phyloP scores from a whole-genome alignment of 2,329 filamentous ascomycete species.

The Fusarium avenaceum region DNA sequence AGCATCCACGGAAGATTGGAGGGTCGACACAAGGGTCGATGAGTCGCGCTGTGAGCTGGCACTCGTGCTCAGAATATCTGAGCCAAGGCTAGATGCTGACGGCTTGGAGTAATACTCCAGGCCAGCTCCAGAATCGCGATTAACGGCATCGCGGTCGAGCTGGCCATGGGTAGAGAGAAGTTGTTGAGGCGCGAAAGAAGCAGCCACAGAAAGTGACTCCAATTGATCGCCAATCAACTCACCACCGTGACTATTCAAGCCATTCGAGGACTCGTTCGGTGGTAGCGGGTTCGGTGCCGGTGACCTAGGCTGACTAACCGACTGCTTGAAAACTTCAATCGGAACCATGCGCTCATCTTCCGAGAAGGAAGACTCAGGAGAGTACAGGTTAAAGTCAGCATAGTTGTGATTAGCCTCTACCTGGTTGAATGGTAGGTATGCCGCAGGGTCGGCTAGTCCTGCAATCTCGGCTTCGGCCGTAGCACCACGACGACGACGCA shows the following conservation, averaged over 20 bases:
- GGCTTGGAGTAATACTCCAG: slow-evolving; percentile 18
- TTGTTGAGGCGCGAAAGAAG: slow-evolving; percentile 13
- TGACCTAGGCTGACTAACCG: slow-evolving; percentile 36
- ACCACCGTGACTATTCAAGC: slow-evolving; percentile 8
- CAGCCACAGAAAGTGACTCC: slow-evolving; percentile 15
- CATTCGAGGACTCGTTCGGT: slow-evolving; percentile 28
- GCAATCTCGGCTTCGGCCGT: slow-evolving; percentile 9
- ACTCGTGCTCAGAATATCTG: slow-evolving; percentile 9
- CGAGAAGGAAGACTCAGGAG: slow-evolving; percentile 62
- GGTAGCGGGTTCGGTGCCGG: slow-evolving; percentile 25
- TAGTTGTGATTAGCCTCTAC: slow-evolving; percentile 56
- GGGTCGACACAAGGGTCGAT: slow-evolving; percentile 3
- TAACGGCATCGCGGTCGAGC: slow-evolving; percentile 9
- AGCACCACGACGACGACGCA: slow-evolving; percentile 13
- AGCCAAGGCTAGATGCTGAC: slow-evolving; percentile 20
- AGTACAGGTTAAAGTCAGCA: slow-evolving; percentile 69
- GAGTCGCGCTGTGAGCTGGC: background rate
- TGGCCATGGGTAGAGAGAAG: slow-evolving; percentile 25
- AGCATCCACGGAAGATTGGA: slow-evolving; percentile 8
- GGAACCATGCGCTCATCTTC: slow-evolving; percentile 63
- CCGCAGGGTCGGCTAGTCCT: slow-evolving; percentile 22
- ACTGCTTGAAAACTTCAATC: slow-evolving; percentile 44
- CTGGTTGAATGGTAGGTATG: slow-evolving; percentile 45
- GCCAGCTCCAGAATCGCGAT: slow-evolving; percentile 40
- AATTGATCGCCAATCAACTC: slow-evolving; percentile 9